Conservation (phyloP, 495 filamentous ascomycete genomes). For the Xylaria telfairii region DNA sequence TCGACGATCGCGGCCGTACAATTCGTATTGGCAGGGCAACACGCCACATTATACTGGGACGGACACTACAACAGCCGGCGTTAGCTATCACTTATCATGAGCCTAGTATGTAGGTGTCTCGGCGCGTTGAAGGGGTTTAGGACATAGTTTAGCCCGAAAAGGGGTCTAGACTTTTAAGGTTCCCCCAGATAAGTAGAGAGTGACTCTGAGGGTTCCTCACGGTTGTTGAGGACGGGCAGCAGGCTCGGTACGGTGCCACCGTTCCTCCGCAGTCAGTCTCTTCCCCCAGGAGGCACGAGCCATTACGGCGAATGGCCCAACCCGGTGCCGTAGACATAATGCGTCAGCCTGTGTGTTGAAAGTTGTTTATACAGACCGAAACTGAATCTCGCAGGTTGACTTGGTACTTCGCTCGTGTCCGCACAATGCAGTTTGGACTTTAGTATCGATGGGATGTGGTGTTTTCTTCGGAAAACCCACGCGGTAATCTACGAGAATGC, state of each 20-base stretch:
- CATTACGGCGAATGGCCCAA: slow-evolving; percentile 33
- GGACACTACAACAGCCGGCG: slow-evolving; percentile 11
- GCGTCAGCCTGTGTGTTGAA: neutral
- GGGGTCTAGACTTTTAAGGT: neutral
- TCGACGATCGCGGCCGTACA: slow-evolving; percentile 26
- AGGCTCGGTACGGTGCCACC: slow-evolving; percentile 16
- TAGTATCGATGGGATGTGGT: neutral
- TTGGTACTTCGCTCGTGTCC: neutral
- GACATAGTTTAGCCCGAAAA: neutral
- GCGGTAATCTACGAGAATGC: neutral
- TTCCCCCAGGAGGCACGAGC: slow-evolving; percentile 9
- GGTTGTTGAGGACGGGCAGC: slow-evolving; percentile 29
- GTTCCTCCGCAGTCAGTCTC: slow-evolving; percentile 31
- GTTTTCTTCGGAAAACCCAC: neutral
- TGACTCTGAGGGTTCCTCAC: neutral
- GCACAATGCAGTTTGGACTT: neutral
- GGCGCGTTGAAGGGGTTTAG: neutral
- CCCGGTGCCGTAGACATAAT: slow-evolving; percentile 13
- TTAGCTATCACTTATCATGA: neutral
- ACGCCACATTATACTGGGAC: slow-evolving; percentile 27
- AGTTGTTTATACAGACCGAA: neutral
- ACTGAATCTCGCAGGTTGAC: neutral
- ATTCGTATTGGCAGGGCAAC: slow-evolving; percentile 26
- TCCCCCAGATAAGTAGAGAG: neutral
- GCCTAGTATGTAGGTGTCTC: neutral